Evolutionary conservation across 768 basidiomycete genomes (phyloP), one percentile per base, ranked within the genome.

Genomic region (Jaapia argillacea): DNA sequence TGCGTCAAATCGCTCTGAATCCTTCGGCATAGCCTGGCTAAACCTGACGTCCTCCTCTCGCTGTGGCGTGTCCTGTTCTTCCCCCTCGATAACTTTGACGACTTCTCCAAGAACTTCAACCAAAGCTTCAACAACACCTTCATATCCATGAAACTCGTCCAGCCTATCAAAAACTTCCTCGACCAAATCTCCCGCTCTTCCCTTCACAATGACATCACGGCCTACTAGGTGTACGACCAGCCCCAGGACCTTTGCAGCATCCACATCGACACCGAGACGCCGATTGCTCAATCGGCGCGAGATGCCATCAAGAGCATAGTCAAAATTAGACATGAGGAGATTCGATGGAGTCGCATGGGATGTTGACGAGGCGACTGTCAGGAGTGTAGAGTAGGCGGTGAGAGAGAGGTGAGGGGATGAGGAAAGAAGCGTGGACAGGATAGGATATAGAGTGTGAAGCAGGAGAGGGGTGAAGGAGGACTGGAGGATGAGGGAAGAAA

Each of bases 131-230:
- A 93, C 87, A 18, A 98, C 64, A 22, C 81, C 58, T 18, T 80
- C 78, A 61, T 99, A 97, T 12, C 92, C 94, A 59, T 98, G 94
- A 57, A 78, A 98, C 50, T 96, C 91, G 54, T 98, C 96, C 16
- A 98, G 68, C 23, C 92, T 79, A 60, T 97, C 94, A 52, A 98
- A 98, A 48, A 94, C 93, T 59, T 96, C 93, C 60, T 96, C 94
- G 6, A 98, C 91, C 6, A 98, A 81, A 58, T 97, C 96, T 12
- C 84, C 81, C 5, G 96, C 92, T 33, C 28, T 33, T 10, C 28
- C 16, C 51, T 81, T 80, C 37, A 86, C 80, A 0, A 98, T 88
- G 24, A 98, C 79, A 43, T 86, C 84, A 23, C 70, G 70, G 0
- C 96, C 94, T 5, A 94, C 87, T 10, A 98, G 70, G 6, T 85